Evolutionary conservation across 257 asterid species (phyloP), one percentile per base, ranked within the genome.

Genomic region (Cinchona pubescens): DNA sequence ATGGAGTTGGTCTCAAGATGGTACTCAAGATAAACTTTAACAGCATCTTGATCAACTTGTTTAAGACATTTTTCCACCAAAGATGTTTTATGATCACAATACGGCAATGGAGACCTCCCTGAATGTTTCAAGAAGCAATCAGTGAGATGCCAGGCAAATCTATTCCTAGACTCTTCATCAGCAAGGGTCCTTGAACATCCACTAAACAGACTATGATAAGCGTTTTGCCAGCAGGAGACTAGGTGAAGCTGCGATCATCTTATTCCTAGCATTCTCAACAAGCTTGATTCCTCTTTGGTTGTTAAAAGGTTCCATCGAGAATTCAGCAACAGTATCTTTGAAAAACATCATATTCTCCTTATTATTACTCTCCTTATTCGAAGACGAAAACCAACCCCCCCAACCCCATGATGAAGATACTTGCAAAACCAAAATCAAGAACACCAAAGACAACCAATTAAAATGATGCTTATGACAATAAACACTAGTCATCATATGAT

Each of bases 81-180:
- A 12, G 87, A 77, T 45, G 83, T 85, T 0, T 83, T 66, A 60
- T n/a, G n/a, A n/a, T 85, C 87, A 49, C 99, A 92, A 5, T 51
- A 35, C 34, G 97, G 99, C 37, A 94, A 83, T 60, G 89, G 60
- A 0, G 86, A 79, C 7, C 92, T 89, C 1, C 97, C 97, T 0
- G 94, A 83, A 69, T 86, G 95, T 77, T 79, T 82, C 30, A 87
- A 89, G 69, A 94, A 94, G 82, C 99, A 94, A 59, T 90, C 96
- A 59, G 90, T 90, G 4, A 94, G 91, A 81, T 88, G 84, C 97
- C 97, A 92, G 49, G 97, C 91, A 43, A 94, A 86, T n/a, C 96
- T 82, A n/a, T 89, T 84, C 83, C 86, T 80, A 7, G 80, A 56
- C 40, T 90, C 97, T 10, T 94, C 92, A 49, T 90, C 89, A 3